phyloP scores from a whole-genome alignment of 2,329 filamentous ascomycete genomes.

The Ascocoryne sarcoides region DNA sequence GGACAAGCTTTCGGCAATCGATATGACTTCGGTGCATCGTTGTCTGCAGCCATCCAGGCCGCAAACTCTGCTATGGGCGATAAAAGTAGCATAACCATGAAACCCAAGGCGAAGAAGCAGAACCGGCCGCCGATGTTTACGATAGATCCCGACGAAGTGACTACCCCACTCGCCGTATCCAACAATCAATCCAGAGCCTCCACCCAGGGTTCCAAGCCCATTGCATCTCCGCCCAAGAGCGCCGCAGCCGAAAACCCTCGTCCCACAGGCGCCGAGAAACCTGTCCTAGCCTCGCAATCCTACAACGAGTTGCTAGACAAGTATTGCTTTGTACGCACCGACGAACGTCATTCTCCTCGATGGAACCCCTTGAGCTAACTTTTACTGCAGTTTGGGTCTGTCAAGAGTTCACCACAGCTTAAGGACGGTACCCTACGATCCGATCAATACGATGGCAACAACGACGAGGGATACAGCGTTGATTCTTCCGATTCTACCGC shows the following conservation, averaged over 20 bases:
- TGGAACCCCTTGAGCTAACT: conserved; percentile 33
- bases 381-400: conserved; percentile 49
- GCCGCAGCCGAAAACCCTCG: conserved; percentile 42
- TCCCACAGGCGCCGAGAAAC: conserved; percentile 47
- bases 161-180: conserved; percentile 17
- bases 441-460: conserved; percentile 36
- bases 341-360: conserved; percentile 22
- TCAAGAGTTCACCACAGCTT: conserved; percentile 43
- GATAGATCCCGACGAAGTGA: conserved; percentile 11
- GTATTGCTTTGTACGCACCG: conserved; percentile 97
- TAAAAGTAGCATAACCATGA: conserved; percentile 44
- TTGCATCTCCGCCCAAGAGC: conserved; percentile 20
- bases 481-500: conserved; percentile 29
- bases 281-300: conserved; percentile 72
- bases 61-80: conserved; percentile 57
- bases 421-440: conserved; percentile 39
- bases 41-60: conserved; percentile 71
- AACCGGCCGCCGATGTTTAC: conserved; percentile 11
- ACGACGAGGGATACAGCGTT: conserved; percentile 31
- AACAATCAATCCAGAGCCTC: conserved; percentile 6
- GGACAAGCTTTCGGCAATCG: conserved; percentile 80
- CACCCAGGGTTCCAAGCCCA: background rate
- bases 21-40: conserved; percentile 92
- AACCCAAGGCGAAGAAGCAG: conserved; percentile 18
- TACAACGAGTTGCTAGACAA: conserved; percentile 97